phyloP scores from a whole-genome alignment of 805 yeast genomes.

The Suhomyces sp. region DNA sequence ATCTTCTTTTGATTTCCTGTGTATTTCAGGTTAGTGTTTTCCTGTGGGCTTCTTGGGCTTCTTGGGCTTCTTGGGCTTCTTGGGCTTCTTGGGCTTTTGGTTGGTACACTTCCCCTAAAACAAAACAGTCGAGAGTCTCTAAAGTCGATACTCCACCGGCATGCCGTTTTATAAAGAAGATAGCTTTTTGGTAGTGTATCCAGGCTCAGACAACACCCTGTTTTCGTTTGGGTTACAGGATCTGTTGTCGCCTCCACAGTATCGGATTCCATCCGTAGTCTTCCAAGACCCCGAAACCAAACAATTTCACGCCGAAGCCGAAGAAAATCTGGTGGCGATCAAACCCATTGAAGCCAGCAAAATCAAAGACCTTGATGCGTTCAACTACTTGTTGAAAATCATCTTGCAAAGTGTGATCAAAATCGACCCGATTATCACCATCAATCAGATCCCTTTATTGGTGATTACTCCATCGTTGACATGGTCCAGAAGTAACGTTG shows the following conservation, averaged over 20 bases:
- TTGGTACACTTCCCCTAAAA: no score
- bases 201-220: conserved; percentile 73
- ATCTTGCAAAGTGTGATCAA: conserved; percentile 38
- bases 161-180: conserved; percentile 48
- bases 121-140: background rate
- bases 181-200: conserved; percentile 57
- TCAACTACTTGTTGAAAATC: conserved; percentile 57
- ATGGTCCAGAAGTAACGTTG: conserved; percentile 71
- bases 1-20: no score
- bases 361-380: conserved; percentile 66
- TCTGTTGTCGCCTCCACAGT: conserved; percentile 70
- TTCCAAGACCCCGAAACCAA: conserved; percentile 42
- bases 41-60: no score
- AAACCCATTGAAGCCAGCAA: conserved; percentile 64
- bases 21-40: no score
- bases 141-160: background rate
- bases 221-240: conserved; percentile 81
- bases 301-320: conserved; percentile 40
- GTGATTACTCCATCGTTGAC: conserved; percentile 57
- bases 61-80: no score
- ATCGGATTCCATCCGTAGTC: conserved; percentile 75
- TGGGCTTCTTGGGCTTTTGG: no score
- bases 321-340: conserved; percentile 37
- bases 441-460: conserved; percentile 69
- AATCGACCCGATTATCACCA: conserved; percentile 43